Conservation (phyloP, 2,329 filamentous ascomycete species). For the Aureobasidium sp. region DNA sequence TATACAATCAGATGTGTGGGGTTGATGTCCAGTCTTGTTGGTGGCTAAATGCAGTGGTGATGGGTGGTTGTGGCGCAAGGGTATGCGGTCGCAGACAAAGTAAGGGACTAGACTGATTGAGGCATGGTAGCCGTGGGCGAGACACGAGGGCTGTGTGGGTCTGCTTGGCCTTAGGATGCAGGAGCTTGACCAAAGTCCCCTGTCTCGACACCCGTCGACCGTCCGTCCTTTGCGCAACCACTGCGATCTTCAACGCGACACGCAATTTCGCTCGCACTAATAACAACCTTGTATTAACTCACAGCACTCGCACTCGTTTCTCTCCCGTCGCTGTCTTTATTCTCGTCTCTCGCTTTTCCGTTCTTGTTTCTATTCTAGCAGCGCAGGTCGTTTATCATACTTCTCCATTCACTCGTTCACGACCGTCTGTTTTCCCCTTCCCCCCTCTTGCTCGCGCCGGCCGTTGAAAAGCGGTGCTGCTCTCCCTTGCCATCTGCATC, state of each 20-base stretch:
- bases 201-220: neutral
- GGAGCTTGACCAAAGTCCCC: neutral
- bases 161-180: neutral
- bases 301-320: constrained; percentile 8
- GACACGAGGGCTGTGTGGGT: constrained; percentile 10
- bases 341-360: constrained; percentile 12
- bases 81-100: neutral
- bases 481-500: constrained; percentile 2
- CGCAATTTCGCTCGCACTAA: constrained; percentile 9
- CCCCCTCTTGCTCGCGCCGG: constrained; percentile 8
- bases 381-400: constrained; percentile 12
- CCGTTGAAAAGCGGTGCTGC: constrained; percentile 1
- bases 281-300: constrained; percentile 7
- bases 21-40: neutral
- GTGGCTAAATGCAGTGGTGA: neutral
- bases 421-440: neutral
- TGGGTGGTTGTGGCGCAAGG: neutral
- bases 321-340: neutral
- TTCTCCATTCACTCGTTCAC: neutral
- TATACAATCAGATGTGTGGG: neutral
- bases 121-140: neutral
- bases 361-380: neutral
- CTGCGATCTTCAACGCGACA: neutral
- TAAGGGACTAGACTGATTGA: neutral
- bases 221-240: constrained; percentile 3